phyloP scores from a whole-genome alignment of 345 rosid species.

The Mangifera indica region DNA sequence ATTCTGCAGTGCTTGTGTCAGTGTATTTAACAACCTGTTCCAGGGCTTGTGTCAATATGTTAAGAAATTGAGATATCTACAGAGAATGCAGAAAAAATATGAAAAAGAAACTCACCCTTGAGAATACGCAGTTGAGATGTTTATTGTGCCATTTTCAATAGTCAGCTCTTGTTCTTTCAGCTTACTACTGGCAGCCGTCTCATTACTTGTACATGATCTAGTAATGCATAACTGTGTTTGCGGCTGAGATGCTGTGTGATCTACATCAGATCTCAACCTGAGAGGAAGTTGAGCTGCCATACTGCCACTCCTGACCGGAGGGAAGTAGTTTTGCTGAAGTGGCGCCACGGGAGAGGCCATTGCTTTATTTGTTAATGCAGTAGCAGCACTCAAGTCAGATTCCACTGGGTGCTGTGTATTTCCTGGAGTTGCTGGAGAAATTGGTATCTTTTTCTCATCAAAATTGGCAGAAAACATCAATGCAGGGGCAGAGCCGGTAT shows the following conservation, averaged over 20 bases:
- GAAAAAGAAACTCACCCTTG: conserved; percentile 57
- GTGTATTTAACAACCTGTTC: conserved; percentile 68
- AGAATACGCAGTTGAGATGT: conserved; percentile 81
- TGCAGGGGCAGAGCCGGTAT: conserved; percentile 36
- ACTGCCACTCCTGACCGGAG: conserved; percentile 37
- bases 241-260: conserved; percentile 34
- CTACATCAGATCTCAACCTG: conserved; percentile 37
- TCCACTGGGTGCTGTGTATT: conserved; percentile 39
- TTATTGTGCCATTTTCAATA: conserved; percentile 72
- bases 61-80: too few relatives aligned
- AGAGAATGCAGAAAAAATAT: not conserved
- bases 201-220: conserved; percentile 31
- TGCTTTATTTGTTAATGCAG: conserved; percentile 31
- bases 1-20: conserved; percentile 74
- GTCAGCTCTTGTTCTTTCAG: conserved; percentile 50
- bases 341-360: conserved; percentile 54
- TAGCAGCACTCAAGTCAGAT: conserved; percentile 37
- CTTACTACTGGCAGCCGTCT: conserved; percentile 41
- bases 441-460: conserved; percentile 48
- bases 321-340: conserved; percentile 51
- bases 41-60: too few relatives aligned
- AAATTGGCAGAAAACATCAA: conserved; percentile 45
- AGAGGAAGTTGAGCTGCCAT: conserved; percentile 39
- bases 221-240: conserved; percentile 31
- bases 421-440: conserved; percentile 41